Evolutionary conservation across 345 rosid species (phyloP).

Genomic region (Physaria fendleri): DNA sequence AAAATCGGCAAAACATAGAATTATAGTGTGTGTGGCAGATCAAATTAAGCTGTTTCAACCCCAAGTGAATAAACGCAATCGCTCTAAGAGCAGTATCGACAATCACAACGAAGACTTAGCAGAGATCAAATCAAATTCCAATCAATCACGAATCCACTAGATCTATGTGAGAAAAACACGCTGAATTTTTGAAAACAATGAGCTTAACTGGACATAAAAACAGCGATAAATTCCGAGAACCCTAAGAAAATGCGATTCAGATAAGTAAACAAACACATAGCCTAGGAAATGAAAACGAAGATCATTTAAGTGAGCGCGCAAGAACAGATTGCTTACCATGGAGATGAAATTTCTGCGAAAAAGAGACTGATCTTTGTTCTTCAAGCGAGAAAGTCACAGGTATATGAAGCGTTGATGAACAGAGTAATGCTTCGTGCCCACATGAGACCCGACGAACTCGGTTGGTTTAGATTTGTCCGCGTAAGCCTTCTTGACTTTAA

Average conservation of each 20-base stretch:
- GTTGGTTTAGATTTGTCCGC: no score
- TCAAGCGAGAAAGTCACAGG: no score
- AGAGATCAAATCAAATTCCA: slow-evolving; percentile 26
- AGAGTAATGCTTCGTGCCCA: no score
- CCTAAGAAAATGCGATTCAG: slow-evolving; percentile 23
- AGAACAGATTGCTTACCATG: slow-evolving; percentile 19
- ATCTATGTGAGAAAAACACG: slow-evolving; percentile 2
- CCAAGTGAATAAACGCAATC: slow-evolving; percentile 15
- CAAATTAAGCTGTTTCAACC: no score
- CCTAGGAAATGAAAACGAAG: slow-evolving; percentile 18
- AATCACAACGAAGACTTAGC: slow-evolving; percentile 1
- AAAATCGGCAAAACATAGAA: no score
- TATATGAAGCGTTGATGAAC: no score
- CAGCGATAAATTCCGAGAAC: slow-evolving; percentile 12
- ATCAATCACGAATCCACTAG: slow-evolving; percentile 15
- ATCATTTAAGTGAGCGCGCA: not conserved
- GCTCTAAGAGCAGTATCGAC: not conserved
- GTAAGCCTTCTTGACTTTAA: no score
- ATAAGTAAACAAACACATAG: not conserved
- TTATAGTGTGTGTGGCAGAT: no score
- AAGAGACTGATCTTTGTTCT: not conserved
- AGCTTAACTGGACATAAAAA: not conserved
- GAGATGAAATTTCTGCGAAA: not conserved
- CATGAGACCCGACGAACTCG: no score
- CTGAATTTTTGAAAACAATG: not conserved